These are phyloP conservation scores for Raffaelea albimanens DNA, from an alignment of 2,329 filamentous ascomycete species.

Conservation along the genomic window DNA sequence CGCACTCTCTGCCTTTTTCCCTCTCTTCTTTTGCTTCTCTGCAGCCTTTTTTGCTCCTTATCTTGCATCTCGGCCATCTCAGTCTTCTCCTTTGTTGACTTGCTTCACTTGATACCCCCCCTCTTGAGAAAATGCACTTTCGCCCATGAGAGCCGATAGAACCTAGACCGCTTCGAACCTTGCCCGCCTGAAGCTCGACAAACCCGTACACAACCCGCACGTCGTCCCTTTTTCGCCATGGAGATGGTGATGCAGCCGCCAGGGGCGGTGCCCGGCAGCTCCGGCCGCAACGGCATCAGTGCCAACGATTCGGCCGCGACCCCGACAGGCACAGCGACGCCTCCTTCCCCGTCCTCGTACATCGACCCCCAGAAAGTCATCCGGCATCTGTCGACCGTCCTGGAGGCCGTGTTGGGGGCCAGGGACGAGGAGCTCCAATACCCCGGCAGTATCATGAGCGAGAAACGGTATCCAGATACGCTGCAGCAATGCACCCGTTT, in stretches of 20 bases:
- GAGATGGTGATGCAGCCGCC: constrained; percentile 40
- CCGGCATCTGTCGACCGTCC: constrained; percentile 61
- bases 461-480: constrained; percentile 64
- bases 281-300: constrained; percentile 39
- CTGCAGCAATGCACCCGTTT: constrained; percentile 82
- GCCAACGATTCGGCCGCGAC: constrained; percentile 13
- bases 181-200: not conserved
- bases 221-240: constrained; percentile 29
- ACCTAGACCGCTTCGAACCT: not conserved
- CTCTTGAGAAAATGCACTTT: constrained; percentile 3
- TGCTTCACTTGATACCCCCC: constrained; percentile 4
- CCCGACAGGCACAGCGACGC: not conserved
- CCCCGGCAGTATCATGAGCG: constrained; percentile 73
- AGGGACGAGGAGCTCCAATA: constrained; percentile 69
- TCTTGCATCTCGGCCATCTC: not conserved
- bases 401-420: constrained; percentile 66
- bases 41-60: not conserved
- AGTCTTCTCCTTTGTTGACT: constrained; percentile 3
- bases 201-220: not conserved
- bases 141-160: constrained; percentile 9
- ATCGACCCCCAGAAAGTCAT: constrained; percentile 62
- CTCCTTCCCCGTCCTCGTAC: constrained; percentile 35
- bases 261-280: constrained; percentile 21
- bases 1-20: not conserved
- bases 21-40: not conserved